Conservation (phyloP, 106 monocot genomes). For the Acorus gramineus region DNA sequence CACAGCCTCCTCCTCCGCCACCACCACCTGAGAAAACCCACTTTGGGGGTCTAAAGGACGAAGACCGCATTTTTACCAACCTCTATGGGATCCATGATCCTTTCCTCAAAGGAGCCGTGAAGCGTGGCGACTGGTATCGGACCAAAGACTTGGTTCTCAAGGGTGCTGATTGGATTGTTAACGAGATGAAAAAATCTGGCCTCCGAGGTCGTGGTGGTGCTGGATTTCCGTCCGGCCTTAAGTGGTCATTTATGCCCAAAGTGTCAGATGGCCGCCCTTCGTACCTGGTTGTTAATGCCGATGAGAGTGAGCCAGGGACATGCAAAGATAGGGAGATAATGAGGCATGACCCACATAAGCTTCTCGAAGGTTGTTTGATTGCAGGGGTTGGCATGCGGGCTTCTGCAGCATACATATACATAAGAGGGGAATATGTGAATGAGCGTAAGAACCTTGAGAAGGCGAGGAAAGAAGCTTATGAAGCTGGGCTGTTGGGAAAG, state of each 20-base stretch:
- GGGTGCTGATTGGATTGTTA: constrained; percentile 64
- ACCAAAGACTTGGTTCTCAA: constrained; percentile 58
- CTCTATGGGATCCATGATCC: constrained; percentile 61
- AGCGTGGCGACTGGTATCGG: constrained; percentile 56
- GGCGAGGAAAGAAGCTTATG: constrained; percentile 61
- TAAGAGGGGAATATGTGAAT: constrained; percentile 57
- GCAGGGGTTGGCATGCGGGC: constrained; percentile 68
- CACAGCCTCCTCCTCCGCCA: constrained; percentile 39
- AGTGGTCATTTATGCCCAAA: constrained; percentile 78
- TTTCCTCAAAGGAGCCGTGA: constrained; percentile 68
- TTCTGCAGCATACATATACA: constrained; percentile 63
- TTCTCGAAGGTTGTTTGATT: constrained; percentile 62
- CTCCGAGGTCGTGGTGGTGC: constrained; percentile 64
- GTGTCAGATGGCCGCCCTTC: constrained; percentile 67
- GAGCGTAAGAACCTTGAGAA: constrained; percentile 40
- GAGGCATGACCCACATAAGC: constrained; percentile 64
- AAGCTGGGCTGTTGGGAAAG: constrained; percentile 49
- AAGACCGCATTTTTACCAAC: constrained; percentile 63
- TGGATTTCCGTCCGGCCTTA: constrained; percentile 61
- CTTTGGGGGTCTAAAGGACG: constrained; percentile 56
- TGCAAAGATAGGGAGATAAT: constrained; percentile 65
- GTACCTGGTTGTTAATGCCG: constrained; percentile 71
- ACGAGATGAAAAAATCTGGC: constrained; percentile 66
- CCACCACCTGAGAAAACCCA: constrained; percentile 59
- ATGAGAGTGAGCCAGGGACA: constrained; percentile 69